These are phyloP conservation scores for Alternaria metachromatica DNA, from an alignment of 2,329 filamentous ascomycete species.

Conservation along the genomic window DNA sequence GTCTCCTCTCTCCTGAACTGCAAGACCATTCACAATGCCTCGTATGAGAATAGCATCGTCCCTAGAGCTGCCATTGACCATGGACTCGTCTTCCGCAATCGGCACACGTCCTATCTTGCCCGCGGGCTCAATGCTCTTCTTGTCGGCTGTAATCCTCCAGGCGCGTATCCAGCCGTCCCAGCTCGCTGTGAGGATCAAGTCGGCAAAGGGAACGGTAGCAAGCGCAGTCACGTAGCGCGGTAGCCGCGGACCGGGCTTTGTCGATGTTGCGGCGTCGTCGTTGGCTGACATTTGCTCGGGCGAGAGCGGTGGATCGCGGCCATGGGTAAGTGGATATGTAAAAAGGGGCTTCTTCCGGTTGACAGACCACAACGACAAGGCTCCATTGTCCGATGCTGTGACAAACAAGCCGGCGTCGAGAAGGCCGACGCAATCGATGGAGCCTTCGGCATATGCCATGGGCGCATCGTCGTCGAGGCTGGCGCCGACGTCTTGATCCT, in stretches of 20 bases:
- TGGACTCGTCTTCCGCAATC: slow-evolving; percentile 17
- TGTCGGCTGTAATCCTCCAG: slow-evolving; percentile 78
- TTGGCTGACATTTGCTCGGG: slow-evolving; percentile 73
- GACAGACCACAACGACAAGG: slow-evolving; percentile 83
- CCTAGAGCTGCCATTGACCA: slow-evolving; percentile 16
- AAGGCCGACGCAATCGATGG: slow-evolving; percentile 89
- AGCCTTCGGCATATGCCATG: slow-evolving; percentile 71
- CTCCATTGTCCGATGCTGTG: slow-evolving; percentile 91
- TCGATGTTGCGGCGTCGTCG: slow-evolving; percentile 61
- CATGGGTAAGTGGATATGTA: slow-evolving; percentile 81
- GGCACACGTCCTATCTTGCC: slow-evolving; percentile 66
- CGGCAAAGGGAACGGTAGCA: slow-evolving; percentile 84
- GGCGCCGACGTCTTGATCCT: slow-evolving; percentile 49
- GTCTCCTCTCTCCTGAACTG: slow-evolving; percentile 84
- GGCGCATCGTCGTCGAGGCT: slow-evolving; percentile 49
- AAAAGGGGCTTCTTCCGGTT: slow-evolving; percentile 95
- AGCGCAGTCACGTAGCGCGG: slow-evolving; percentile 93
- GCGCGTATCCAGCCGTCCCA: slow-evolving; percentile 90
- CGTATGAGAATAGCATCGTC: slow-evolving; percentile 56
- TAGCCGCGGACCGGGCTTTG: slow-evolving; percentile 59
- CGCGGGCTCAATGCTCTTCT: slow-evolving; percentile 75
- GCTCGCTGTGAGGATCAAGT: slow-evolving; percentile 87
- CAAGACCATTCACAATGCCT: slow-evolving; percentile 88
- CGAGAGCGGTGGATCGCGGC: slow-evolving; percentile 74
- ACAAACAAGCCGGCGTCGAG: slow-evolving; percentile 89